Evolutionary conservation across 2,329 filamentous ascomycete species (phyloP).

Genomic region (Fusarium anguioides): DNA sequence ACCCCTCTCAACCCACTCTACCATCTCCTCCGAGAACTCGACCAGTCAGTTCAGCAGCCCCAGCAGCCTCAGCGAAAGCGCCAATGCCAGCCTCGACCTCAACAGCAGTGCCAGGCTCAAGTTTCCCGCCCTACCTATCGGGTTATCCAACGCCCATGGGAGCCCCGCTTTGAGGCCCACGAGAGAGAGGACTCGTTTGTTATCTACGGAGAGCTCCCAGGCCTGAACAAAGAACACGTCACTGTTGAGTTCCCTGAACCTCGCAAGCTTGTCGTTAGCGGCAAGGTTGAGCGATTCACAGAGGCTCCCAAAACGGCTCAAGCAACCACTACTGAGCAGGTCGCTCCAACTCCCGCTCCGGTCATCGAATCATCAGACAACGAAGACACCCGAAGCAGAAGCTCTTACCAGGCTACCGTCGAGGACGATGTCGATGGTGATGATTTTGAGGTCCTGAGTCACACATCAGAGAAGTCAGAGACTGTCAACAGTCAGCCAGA

Average conservation of each 20-base stretch:
- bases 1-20: conserved; percentile 22
- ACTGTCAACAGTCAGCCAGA: background rate
- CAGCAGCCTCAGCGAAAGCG: conserved; percentile 19
- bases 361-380: background rate
- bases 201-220: conserved; percentile 80
- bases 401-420: conserved; percentile 24
- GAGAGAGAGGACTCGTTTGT: conserved; percentile 68
- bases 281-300: conserved; percentile 69
- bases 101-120: conserved; percentile 40
- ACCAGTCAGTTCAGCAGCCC: conserved; percentile 20
- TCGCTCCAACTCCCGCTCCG: background rate
- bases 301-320: conserved; percentile 41
- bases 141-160: conserved; percentile 6
- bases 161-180: conserved; percentile 10
- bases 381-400: conserved; percentile 23
- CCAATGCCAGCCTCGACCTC: conserved; percentile 23
- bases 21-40: conserved; percentile 16
- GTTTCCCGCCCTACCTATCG: background rate
- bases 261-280: conserved; percentile 74
- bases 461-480: conserved; percentile 18
- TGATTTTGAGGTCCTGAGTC: conserved; percentile 22
- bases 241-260: conserved; percentile 79
- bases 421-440: conserved; percentile 24
- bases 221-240: conserved; percentile 76
- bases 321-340: background rate